A percentile compares a stretch with the other conserved stretches of the same genome.
Evolutionary conservation across 2,329 filamentous ascomycete genomes (phyloP).

Genomic region (Trichoderma guizhouense): DNA sequence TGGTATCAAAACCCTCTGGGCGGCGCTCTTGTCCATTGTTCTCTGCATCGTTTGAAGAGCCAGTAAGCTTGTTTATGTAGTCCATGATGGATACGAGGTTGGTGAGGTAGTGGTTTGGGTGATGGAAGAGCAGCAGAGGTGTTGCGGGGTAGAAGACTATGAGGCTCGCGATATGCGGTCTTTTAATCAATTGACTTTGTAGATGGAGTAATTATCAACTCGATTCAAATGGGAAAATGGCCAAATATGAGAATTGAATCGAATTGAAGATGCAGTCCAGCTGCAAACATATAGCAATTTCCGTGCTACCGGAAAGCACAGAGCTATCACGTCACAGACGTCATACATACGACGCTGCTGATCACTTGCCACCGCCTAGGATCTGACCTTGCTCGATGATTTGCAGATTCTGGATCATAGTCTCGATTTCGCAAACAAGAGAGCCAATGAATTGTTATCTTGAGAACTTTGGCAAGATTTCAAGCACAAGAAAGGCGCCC

Average conservation of each 20-base stretch:
- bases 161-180: not conserved
- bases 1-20: conserved; percentile 8
- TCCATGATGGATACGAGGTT: conserved; percentile 4
- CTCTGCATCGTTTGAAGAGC: not conserved
- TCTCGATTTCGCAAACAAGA: not conserved
- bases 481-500: not conserved
- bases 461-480: not conserved
- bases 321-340: conserved; percentile 2
- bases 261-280: not conserved
- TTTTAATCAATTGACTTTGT: not conserved
- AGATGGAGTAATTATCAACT: not conserved
- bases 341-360: not conserved
- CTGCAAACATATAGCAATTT: not conserved
- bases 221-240: not conserved
- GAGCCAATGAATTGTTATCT: not conserved
- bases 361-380: not conserved
- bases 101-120: not conserved
- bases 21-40: not conserved
- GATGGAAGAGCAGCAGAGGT: not conserved
- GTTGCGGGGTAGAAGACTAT: not conserved
- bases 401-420: not conserved
- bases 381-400: not conserved
- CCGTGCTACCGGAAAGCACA: not conserved
- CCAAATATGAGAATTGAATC: not conserved
- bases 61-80: conserved; percentile 17